phyloP scores from a whole-genome alignment of 805 yeast species.

The Myxozyma sirexii region DNA sequence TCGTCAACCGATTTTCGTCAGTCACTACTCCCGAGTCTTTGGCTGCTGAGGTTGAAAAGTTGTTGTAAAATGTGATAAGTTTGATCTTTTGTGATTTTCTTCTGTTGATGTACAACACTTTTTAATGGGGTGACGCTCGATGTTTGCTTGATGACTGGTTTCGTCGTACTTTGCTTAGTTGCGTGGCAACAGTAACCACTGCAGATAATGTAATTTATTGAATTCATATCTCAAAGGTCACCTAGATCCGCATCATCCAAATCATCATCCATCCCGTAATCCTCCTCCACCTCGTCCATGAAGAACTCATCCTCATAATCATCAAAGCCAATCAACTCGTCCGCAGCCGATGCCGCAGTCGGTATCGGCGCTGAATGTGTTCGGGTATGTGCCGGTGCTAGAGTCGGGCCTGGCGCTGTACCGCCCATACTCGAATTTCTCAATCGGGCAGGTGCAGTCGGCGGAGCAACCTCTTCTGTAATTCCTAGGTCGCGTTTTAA shows the following conservation, averaged over 20 bases:
- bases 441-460: neutral
- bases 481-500: neutral
- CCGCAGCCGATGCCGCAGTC: neutral
- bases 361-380: constrained; percentile 1
- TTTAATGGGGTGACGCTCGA: too few relatives aligned
- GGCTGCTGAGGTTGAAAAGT: constrained; percentile 17
- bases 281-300: neutral
- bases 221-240: too few relatives aligned
- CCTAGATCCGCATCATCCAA: constrained; percentile 11
- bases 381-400: neutral
- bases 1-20: constrained; percentile 64
- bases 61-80: neutral
- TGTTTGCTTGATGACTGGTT: too few relatives aligned
- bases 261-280: neutral
- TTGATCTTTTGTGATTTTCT: neutral
- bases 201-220: too few relatives aligned
- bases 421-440: neutral
- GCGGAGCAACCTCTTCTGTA: neutral
- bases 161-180: too few relatives aligned
- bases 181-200: too few relatives aligned
- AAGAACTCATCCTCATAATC: neutral
- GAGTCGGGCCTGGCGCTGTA: neutral
- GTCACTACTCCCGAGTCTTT: constrained; percentile 59
- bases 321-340: neutral
- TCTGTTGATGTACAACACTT: neutral